These are phyloP conservation scores for Xanthoconium purpureum DNA, from an alignment of 768 basidiomycete species.

Conservation along the genomic window DNA sequence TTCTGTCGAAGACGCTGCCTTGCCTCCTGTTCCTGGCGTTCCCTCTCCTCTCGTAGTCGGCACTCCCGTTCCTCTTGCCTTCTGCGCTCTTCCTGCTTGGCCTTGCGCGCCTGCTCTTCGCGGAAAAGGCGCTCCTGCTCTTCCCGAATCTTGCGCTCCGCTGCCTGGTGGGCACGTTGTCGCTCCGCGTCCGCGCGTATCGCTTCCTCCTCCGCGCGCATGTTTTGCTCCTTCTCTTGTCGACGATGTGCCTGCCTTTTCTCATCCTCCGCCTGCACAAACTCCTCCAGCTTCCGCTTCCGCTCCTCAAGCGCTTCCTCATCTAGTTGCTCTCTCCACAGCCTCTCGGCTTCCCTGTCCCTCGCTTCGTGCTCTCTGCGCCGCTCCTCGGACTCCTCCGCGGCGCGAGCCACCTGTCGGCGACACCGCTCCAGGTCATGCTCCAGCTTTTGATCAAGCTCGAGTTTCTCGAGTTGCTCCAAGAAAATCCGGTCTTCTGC, in stretches of 20 bases:
- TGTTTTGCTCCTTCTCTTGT: neutral
- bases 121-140: conserved; percentile 18
- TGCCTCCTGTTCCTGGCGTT: conserved; percentile 12
- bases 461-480: conserved; percentile 19
- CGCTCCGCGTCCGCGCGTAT: conserved; percentile 13
- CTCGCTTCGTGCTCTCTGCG: conserved; percentile 13
- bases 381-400: conserved; percentile 9
- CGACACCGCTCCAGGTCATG: conserved; percentile 23
- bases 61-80: conserved; percentile 13
- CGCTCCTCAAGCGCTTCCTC: conserved; percentile 14
- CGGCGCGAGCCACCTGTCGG: conserved; percentile 23
- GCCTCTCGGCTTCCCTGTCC: conserved; percentile 20
- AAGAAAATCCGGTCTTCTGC: conserved; percentile 26
- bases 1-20: conserved; percentile 4
- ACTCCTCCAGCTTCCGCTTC: conserved; percentile 21
- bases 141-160: conserved; percentile 23
- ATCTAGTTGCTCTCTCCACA: conserved; percentile 14
- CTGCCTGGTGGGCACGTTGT: conserved; percentile 19
- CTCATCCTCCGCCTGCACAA: conserved; percentile 10
- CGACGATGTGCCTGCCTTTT: neutral
- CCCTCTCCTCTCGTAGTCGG: conserved; percentile 1
- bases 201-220: conserved; percentile 11
- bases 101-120: conserved; percentile 5
- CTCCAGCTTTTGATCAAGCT: conserved; percentile 7
- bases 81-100: conserved; percentile 12